Percentiles rank a stretch among this genome's conserved stretches.
Conservation (phyloP, 768 basidiomycete genomes). For the Gloeostereum incarnatum region DNA sequence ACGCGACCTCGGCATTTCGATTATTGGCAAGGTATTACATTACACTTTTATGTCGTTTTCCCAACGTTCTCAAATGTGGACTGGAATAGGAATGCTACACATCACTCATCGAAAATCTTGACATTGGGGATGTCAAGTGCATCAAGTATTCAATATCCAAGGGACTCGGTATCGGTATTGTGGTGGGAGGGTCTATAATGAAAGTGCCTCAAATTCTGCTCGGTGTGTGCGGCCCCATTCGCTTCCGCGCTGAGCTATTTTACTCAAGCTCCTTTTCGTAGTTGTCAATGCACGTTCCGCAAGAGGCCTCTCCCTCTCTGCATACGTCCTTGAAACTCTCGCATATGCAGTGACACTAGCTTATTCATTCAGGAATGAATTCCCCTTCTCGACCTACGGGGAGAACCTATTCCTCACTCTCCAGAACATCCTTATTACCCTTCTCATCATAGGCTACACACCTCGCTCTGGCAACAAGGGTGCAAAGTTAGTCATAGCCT, state of each 20-base stretch:
- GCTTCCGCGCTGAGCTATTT: conserved; percentile 1
- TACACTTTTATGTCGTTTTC: too few species aligned
- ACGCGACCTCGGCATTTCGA: conserved; percentile 69
- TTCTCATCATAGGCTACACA: conserved; percentile 71
- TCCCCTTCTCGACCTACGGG: conserved; percentile 96
- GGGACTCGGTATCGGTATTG: conserved; percentile 86
- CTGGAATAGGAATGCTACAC: conserved; percentile 74
- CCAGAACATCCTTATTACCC: conserved; percentile 82
- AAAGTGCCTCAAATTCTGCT: conserved; percentile 92
- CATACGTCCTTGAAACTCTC: conserved; percentile 86
- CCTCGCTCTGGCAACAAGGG: conserved; percentile 23
- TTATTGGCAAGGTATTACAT: conserved; percentile 82
- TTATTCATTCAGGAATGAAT: conserved; percentile 77
- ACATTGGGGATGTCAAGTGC: conserved; percentile 73
- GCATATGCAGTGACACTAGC: conserved; percentile 84
- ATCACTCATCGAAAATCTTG: conserved; percentile 79
- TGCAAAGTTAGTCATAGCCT: conserved; percentile 23
- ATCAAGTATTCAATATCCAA: conserved; percentile 91
- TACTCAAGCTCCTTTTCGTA: conserved; percentile 17
- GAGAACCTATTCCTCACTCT: conserved; percentile 92
- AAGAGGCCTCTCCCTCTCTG: conserved; percentile 76
- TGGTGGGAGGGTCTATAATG: conserved; percentile 88
- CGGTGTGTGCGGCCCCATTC: conserved; percentile 39
- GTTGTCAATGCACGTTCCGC: conserved; percentile 71
- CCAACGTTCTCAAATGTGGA: too few species aligned